These are phyloP conservation scores for Claviceps monticola DNA, from an alignment of 2,329 filamentous ascomycete species.

Conservation along the genomic window DNA sequence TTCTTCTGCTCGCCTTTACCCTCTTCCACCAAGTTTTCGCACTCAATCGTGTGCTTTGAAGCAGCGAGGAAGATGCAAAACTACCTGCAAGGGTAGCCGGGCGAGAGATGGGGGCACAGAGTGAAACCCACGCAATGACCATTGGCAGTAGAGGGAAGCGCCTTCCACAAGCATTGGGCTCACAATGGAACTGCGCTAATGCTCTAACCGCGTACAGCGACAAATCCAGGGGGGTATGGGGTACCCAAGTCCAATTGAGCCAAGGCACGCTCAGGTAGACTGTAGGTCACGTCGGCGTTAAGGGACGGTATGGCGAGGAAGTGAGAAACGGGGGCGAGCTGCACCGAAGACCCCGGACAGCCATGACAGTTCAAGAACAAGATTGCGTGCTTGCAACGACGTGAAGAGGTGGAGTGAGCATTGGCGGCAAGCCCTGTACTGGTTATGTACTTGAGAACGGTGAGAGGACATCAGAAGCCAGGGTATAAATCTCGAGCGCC, in stretches of 20 bases:
- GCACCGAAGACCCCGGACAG: background rate
- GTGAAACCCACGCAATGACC: background rate
- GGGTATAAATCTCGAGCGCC: background rate
- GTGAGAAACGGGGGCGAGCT: background rate
- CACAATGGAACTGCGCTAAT: slow-evolving; percentile 9
- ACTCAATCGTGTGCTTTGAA: background rate
- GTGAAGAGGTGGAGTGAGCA: background rate
- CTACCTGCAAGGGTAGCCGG: background rate
- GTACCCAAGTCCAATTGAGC: background rate
- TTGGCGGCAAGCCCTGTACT: background rate
- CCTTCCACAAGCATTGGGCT: slow-evolving; percentile 7
- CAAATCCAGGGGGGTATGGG: background rate
- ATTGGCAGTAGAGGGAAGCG: background rate
- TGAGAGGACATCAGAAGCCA: background rate
- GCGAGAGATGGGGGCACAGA: background rate
- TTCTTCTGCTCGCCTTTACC: background rate
- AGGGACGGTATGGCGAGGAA: slow-evolving; percentile 1
- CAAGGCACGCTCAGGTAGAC: background rate
- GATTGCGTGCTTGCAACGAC: background rate
- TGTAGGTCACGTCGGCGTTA: background rate
- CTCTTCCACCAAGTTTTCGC: background rate
- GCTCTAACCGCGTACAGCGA: slow-evolving; percentile 7
- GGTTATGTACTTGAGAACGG: background rate
- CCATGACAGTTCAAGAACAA: background rate
- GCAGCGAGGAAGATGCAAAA: slow-evolving; percentile 5